These are phyloP conservation scores for Anthracocystis setariae DNA, from an alignment of 1,284 basidiomycete genomes.

Conservation along the genomic window DNA sequence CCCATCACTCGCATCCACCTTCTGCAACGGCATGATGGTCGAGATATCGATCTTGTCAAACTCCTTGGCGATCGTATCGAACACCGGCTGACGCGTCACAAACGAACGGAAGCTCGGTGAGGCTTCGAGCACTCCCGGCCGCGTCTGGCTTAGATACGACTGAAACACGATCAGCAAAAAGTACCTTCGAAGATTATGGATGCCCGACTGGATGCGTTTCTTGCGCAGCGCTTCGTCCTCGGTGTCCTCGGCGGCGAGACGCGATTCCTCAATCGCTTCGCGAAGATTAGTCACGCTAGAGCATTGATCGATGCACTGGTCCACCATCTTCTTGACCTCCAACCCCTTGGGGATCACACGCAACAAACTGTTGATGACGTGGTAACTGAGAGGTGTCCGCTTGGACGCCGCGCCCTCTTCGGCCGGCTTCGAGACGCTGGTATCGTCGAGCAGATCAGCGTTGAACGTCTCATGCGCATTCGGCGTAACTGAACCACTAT, in stretches of 20 bases:
- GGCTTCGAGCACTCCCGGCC: constrained; percentile 73
- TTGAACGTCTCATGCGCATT: constrained; percentile 35
- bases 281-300: constrained; percentile 80
- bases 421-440: not conserved
- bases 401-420: constrained; percentile 13
- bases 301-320: constrained; percentile 90
- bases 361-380: constrained; percentile 80
- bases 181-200: constrained; percentile 71
- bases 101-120: constrained; percentile 62
- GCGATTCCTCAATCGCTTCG: constrained; percentile 86
- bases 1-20: constrained; percentile 72
- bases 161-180: constrained; percentile 94
- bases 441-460: constrained; percentile 31
- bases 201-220: constrained; percentile 68
- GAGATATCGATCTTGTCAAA: constrained; percentile 81
- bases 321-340: constrained; percentile 85
- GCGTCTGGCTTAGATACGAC: constrained; percentile 86
- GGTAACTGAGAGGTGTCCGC: constrained; percentile 63
- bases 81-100: constrained; percentile 73
- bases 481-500: constrained; percentile 22
- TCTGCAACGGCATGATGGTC: constrained; percentile 84
- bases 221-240: constrained; percentile 80
- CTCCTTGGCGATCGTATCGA: constrained; percentile 94
- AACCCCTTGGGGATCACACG: constrained; percentile 91
- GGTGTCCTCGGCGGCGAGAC: constrained; percentile 78